Conservation (phyloP, 1,139 yeast species). For the Sugiyamaella japonica region DNA sequence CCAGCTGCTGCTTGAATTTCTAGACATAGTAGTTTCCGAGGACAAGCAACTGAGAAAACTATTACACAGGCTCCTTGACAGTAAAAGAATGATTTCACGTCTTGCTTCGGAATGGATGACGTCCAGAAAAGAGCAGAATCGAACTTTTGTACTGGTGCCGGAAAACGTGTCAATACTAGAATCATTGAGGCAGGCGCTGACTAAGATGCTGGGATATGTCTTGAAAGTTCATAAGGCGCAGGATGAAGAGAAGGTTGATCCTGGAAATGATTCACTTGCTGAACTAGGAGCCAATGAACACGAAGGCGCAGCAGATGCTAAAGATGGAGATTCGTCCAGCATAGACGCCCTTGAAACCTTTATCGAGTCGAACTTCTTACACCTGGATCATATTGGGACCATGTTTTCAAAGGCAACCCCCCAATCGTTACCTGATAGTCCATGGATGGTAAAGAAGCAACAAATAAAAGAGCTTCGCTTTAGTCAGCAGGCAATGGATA, state of each 20-base stretch:
- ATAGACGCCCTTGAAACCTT: not conserved
- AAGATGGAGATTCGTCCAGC: not conserved
- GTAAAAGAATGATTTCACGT: conserved; percentile 1
- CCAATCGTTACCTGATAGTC: conserved; percentile 20
- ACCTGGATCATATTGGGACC: not conserved
- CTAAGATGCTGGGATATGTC: conserved; percentile 3
- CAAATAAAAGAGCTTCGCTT: conserved; percentile 25
- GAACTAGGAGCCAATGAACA: not conserved
- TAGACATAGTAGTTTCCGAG: not conserved
- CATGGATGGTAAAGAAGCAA: conserved; percentile 29
- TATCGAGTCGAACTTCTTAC: not conserved
- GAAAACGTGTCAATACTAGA: not conserved
- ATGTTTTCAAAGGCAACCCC: conserved; percentile 7
- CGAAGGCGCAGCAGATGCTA: not conserved
- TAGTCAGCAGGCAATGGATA: conserved; percentile 25
- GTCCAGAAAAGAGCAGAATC: conserved; percentile 1
- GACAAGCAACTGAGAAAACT: not conserved
- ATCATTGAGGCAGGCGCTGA: not conserved
- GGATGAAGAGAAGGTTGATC: not conserved
- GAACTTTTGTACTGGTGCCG: conserved; percentile 1
- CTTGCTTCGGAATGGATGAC: conserved; percentile 2
- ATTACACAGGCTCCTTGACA: not conserved
- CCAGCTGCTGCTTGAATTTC: conserved; percentile 6
- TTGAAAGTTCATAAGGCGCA: not conserved
- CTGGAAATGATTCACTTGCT: not conserved